Conservation (phyloP, 202 grass and related monocot genomes). For the Elaeis oleifera region DNA sequence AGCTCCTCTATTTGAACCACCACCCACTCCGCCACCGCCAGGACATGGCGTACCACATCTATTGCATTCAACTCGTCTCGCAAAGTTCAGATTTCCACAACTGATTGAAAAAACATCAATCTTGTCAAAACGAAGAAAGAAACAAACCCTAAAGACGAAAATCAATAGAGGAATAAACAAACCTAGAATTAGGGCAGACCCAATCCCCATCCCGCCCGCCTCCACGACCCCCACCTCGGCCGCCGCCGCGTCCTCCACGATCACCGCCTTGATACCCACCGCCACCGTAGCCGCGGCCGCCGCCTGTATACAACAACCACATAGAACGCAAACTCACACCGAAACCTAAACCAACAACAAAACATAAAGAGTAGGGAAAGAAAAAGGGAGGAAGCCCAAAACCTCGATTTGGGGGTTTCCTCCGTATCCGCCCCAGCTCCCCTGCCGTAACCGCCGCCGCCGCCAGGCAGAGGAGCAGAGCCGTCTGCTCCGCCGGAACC, state of each 20-base stretch:
- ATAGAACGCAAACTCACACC: not conserved
- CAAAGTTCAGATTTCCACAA: slow-evolving; percentile 93
- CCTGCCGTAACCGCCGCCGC: slow-evolving; percentile 31
- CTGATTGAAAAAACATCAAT: slow-evolving; percentile 29
- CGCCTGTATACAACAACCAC: not conserved
- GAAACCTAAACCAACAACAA: not conserved
- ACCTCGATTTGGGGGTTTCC: slow-evolving; percentile 14
- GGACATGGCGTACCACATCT: slow-evolving; percentile 72
- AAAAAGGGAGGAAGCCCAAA: not conserved
- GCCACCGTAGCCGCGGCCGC: not conserved
- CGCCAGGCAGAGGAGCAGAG: slow-evolving; percentile 17
- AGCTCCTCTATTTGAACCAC: slow-evolving; percentile 29
- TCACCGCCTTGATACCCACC: slow-evolving; percentile 19
- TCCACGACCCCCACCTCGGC: slow-evolving; percentile 42
- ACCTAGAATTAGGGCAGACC: slow-evolving; percentile 90
- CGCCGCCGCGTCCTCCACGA: slow-evolving; percentile 11
- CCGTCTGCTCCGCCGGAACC: slow-evolving; percentile 55
- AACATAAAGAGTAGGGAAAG: not conserved
- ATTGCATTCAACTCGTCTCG: slow-evolving; percentile 90
- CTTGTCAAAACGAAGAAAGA: not conserved
- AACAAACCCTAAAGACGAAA: not conserved
- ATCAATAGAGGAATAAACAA: slow-evolving; percentile 9
- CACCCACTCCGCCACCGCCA: slow-evolving; percentile 32
- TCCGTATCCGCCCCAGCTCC: slow-evolving; percentile 18
- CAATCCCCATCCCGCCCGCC: slow-evolving; percentile 81